Conservation (phyloP, 2,329 filamentous ascomycete genomes). For the Fusarium sp. region DNA sequence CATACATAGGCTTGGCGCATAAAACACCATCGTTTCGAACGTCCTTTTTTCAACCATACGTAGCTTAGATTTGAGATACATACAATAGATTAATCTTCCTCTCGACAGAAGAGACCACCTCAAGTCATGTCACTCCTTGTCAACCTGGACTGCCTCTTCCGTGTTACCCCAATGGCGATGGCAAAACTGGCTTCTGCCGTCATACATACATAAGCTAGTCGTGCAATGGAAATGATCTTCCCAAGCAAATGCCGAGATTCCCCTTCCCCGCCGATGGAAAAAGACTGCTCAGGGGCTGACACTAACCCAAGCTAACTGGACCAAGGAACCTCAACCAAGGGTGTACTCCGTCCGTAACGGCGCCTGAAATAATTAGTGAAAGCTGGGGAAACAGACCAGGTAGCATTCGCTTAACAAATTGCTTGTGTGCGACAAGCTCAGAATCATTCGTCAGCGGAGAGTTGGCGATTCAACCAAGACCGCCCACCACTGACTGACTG, state of each 20-base stretch:
- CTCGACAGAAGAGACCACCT: too few species aligned
- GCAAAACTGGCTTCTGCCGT: neutral
- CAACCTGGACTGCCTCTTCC: too few species aligned
- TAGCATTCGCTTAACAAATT: neutral
- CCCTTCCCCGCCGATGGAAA: neutral
- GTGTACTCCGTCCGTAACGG: neutral
- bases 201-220: neutral
- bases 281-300: neutral
- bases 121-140: too few species aligned
- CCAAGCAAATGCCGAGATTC: neutral
- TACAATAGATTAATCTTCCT: neutral
- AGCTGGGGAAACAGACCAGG: neutral
- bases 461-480: too few species aligned
- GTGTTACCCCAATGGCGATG: too few species aligned
- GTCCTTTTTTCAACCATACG: neutral
- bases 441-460: too few species aligned
- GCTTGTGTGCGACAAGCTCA: neutral
- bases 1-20: too few species aligned
- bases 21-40: too few species aligned
- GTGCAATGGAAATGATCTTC: neutral
- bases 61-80: neutral
- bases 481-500: too few species aligned
- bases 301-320: neutral
- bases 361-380: neutral
- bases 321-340: too few species aligned